Percentiles rank a stretch among this genome's conserved stretches.
Conservation (phyloP, 2,329 filamentous ascomycete genomes). For the Exophiala sp. region DNA sequence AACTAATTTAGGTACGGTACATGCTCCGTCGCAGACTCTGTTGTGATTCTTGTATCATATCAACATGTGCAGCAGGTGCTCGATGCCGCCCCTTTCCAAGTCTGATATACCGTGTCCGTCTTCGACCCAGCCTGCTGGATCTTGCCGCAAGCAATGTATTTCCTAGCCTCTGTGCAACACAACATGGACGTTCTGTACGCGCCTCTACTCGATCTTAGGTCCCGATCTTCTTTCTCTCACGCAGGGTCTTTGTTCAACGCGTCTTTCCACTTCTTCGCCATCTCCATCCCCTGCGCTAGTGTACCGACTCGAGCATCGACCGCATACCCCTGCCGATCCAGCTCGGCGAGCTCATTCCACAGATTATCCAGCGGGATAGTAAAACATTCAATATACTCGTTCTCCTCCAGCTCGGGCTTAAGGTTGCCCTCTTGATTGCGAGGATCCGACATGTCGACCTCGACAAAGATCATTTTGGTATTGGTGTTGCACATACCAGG, state of each 20-base stretch:
- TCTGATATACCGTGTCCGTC: too few species aligned
- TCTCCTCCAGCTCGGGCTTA: slow-evolving; percentile 66
- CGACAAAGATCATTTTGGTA: slow-evolving; percentile 59
- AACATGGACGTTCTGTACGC: too few species aligned
- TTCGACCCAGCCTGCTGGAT: too few species aligned
- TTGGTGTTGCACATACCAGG: slow-evolving; percentile 48
- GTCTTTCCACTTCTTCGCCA: slow-evolving; percentile 50
- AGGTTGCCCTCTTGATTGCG: slow-evolving; percentile 58
- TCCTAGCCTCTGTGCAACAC: too few species aligned
- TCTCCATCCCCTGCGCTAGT: slow-evolving; percentile 69
- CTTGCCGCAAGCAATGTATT: too few species aligned
- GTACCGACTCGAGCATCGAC: slow-evolving; percentile 75
- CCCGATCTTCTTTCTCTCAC: too few species aligned
- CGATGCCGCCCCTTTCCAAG: too few species aligned
- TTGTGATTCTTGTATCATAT: too few species aligned
- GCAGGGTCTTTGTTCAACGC: slow-evolving; percentile 13
- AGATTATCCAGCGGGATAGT: slow-evolving; percentile 58
- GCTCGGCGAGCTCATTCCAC: slow-evolving; percentile 59
- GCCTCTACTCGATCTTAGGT: neutral
- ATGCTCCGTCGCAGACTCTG: too few species aligned
- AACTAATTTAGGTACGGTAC: too few species aligned
- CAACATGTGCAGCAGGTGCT: too few species aligned
- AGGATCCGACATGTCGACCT: slow-evolving; percentile 61
- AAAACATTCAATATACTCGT: slow-evolving; percentile 78
- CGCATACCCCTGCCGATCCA: slow-evolving; percentile 66